Base-by-base conservation (phyloP, 2,329 filamentous ascomycete genomes). In the Didymella sp. region DNA sequence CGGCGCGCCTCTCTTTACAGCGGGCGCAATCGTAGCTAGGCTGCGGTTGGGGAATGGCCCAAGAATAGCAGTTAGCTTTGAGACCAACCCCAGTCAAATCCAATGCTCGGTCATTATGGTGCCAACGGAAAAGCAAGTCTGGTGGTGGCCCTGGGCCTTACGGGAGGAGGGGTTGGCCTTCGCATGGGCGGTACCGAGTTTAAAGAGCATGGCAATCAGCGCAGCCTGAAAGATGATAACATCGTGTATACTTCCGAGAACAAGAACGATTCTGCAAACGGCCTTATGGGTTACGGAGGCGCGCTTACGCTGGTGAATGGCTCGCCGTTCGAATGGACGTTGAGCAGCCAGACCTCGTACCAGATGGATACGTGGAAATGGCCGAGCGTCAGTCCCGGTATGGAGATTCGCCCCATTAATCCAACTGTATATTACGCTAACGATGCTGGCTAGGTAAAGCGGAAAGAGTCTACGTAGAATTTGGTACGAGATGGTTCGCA, bases 351-450 rank as follows among this genome's bases (percentile, higher is more conserved):
- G 31, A 63, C 68, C 30, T 70, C 72, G 2, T 77, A 77, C 57
- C 73, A 78, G 50, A 77, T 79, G 75, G 69, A 72, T 38, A 62
- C 66, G 2, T 77, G 76, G 74, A 69, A 59, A 33, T 77, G 73
- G 71, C 72, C 73, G 2, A 72, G 70, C 1, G 57, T 76, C 17
- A 63, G 44, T 24, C 64, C 73, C 48, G 68, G 69, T 68, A 60
- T 21, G 27, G 3, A 1, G 6, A 9, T 31, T 21, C 13, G 4
- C 12, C 22, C 47, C 8, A 25, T 56, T 9, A 58, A 28, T 0
- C 11, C 19, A 12, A 19, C 5, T 19, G 19, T n/a, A 12, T n/a
- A 22, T 17, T 7, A 6, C 4, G 6, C 19, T 33, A 24, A 27
- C 51, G 2, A 51, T 11, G 2, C 6, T n/a, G 19, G 7, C 19